Evolutionary conservation across 768 basidiomycete species (phyloP), one percentile per base, ranked within the genome.

Genomic region (Melanogaster broomeanus): DNA sequence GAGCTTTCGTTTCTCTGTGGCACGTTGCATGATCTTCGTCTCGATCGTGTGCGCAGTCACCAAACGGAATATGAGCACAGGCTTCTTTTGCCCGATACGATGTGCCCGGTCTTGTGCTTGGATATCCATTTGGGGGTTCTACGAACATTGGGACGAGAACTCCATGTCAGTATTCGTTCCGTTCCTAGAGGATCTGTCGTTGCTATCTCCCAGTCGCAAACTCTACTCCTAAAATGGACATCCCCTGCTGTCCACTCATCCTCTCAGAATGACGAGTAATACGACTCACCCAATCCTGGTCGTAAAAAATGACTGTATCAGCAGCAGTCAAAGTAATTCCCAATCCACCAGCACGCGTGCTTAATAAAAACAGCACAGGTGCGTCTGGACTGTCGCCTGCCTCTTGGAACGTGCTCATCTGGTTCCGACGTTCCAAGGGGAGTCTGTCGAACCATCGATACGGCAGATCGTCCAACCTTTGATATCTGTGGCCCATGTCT

Each of bases 61-160:
- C 4, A 98, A 77, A 34, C 96, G 79, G 73, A 92, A 96, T 51
- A 97, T 85, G 39, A 97, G 76, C 46, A 97, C 93, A 1, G 93
- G 93, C 57, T 77, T 85, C 25, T 84, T 97, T 72, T 98, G 96
- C 2, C 96, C 96, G 42, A 99, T 98, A 11, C 97, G 84, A 69
- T 99, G 96, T 0, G 94, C 94, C 31, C 96, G 81, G 60, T 97
- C 96, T 65, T 94, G 91, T 0, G 96, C 96, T 72, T 99, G 96
- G 3, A 90, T 76, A 58, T 99, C 96, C 85, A 95, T 94, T 73
- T 97, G 95, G 0, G 95, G 94, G 61, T 92, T 93, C 90, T 92
- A 56, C n/a, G 15, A 48, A 24, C 30, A 40, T 2, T 31, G 2
- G 22, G 19, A 10, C 16, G n/a, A n/a, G 11, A 18, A 8, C 37